phyloP scores from a whole-genome alignment of 2,329 filamentous ascomycete genomes.

The Beauveria sp. region DNA sequence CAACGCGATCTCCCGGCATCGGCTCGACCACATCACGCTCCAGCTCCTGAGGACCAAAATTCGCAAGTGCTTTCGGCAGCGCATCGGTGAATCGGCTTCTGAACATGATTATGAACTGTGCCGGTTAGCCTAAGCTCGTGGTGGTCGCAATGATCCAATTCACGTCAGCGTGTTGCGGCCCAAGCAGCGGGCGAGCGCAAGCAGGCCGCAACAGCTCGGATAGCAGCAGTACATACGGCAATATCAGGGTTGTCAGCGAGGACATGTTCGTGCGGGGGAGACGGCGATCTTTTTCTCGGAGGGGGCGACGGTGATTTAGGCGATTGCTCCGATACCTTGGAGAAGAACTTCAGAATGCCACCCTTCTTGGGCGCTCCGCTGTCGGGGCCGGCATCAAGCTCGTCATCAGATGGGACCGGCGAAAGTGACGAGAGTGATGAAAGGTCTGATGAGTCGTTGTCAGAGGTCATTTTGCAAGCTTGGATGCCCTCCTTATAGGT shows the following conservation, averaged over 20 bases:
- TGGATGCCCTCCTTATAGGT: conserved; percentile 22
- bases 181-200: background rate
- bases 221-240: conserved; percentile 58
- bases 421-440: conserved; percentile 48
- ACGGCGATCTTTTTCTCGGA: conserved; percentile 72
- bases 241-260: conserved; percentile 88
- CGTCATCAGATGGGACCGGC: conserved; percentile 36
- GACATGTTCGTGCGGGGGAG: conserved; percentile 83
- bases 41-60: conserved; percentile 92
- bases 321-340: conserved; percentile 44
- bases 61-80: conserved; percentile 78
- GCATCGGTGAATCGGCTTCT: conserved; percentile 84
- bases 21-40: conserved; percentile 76
- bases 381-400: conserved; percentile 40
- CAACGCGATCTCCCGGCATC: conserved; percentile 74
- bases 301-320: conserved; percentile 56
- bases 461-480: conserved; percentile 43
- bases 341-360: conserved; percentile 62
- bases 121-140: conserved; percentile 24
- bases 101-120: conserved; percentile 96
- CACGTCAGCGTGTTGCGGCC: conserved; percentile 25
- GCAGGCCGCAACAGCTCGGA: background rate
- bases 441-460: conserved; percentile 57
- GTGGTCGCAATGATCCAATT: conserved; percentile 20
- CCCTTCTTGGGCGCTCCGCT: conserved; percentile 36